Conservation (phyloP, 371 early-diverging fungal species). For the Dinochytrium kinnereticum region DNA sequence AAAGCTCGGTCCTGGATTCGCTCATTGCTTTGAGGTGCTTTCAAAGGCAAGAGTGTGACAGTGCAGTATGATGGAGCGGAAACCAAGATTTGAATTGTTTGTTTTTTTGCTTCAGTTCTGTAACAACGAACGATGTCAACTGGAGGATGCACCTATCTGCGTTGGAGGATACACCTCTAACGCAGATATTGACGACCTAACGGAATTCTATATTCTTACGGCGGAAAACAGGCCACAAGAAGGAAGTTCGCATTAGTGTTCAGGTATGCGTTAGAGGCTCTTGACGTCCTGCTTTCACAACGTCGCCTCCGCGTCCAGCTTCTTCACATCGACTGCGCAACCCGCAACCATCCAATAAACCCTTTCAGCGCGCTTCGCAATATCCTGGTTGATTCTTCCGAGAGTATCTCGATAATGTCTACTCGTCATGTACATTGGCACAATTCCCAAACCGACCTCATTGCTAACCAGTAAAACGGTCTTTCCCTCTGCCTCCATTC, state of each 20-base stretch:
- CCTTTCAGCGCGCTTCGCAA: slow-evolving; percentile 18
- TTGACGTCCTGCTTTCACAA: slow-evolving; percentile 1
- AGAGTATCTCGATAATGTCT: slow-evolving; percentile 29
- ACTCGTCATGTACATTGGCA: slow-evolving; percentile 13
- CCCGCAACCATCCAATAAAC: slow-evolving; percentile 34
- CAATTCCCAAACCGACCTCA: slow-evolving; percentile 34
- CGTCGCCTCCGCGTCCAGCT: slow-evolving; percentile 26
- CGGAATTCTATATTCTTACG: too few species aligned
- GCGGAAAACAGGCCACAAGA: not conserved
- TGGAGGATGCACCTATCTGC: too few species aligned
- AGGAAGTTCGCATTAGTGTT: not conserved
- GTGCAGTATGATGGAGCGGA: too few species aligned
- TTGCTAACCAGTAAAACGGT: slow-evolving; percentile 30
- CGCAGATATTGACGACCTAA: too few species aligned
- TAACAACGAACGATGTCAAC: too few species aligned
- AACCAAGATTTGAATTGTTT: too few species aligned
- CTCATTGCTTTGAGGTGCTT: not conserved
- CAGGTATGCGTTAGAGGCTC: not conserved
- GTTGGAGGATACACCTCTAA: too few species aligned
- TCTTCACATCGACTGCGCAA: slow-evolving; percentile 28
- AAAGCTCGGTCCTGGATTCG: slow-evolving; percentile 80
- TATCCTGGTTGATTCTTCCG: slow-evolving; percentile 32
- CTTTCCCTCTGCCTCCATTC: slow-evolving; percentile 9
- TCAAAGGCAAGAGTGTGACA: too few species aligned
- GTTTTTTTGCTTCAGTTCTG: too few species aligned